These are phyloP conservation scores for Mycena haematopus DNA, from an alignment of 768 basidiomycete genomes.

Conservation along the genomic window DNA sequence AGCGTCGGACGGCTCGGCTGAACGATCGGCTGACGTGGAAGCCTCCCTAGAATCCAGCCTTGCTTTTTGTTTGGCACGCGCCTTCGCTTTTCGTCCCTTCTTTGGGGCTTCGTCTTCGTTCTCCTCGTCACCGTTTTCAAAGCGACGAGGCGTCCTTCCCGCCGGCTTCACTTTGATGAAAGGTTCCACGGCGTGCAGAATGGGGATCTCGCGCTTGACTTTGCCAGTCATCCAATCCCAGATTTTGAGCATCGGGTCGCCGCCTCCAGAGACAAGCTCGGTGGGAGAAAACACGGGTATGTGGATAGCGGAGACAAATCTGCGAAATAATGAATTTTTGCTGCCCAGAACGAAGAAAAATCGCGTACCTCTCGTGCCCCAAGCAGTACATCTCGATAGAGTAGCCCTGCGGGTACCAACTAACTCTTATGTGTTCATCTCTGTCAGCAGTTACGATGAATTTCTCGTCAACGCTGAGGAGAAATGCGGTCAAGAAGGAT, in stretches of 20 bases:
- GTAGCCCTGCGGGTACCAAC: constrained; percentile 87
- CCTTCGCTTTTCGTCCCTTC: constrained; percentile 28
- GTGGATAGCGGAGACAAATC: constrained; percentile 86
- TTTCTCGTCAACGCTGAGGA: constrained; percentile 70
- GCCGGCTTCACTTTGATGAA: constrained; percentile 50
- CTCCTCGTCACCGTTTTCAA: constrained; percentile 41
- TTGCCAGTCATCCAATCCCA: constrained; percentile 82
- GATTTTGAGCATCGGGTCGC: constrained; percentile 75
- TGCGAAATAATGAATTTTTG: constrained; percentile 34
- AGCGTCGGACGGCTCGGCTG: neutral
- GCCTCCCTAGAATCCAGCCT: constrained; percentile 34
- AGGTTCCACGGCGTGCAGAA: constrained; percentile 55
- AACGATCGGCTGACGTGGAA: neutral
- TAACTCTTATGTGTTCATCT: constrained; percentile 94
- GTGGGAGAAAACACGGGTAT: constrained; percentile 56
- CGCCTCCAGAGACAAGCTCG: constrained; percentile 84
- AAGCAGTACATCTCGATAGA: constrained; percentile 87
- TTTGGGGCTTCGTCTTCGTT: constrained; percentile 33
- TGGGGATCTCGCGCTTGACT: constrained; percentile 55
- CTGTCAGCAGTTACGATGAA: constrained; percentile 90
- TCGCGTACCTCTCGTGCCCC: constrained; percentile 79
- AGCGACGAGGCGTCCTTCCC: constrained; percentile 37
- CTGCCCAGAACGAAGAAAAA: neutral
- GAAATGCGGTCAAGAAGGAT: constrained; percentile 79
- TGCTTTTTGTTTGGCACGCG: constrained; percentile 25